These are phyloP conservation scores for Saprolegnia diclina DNA, from an alignment of 352 stramenopile genomes.

Conservation along the genomic window DNA sequence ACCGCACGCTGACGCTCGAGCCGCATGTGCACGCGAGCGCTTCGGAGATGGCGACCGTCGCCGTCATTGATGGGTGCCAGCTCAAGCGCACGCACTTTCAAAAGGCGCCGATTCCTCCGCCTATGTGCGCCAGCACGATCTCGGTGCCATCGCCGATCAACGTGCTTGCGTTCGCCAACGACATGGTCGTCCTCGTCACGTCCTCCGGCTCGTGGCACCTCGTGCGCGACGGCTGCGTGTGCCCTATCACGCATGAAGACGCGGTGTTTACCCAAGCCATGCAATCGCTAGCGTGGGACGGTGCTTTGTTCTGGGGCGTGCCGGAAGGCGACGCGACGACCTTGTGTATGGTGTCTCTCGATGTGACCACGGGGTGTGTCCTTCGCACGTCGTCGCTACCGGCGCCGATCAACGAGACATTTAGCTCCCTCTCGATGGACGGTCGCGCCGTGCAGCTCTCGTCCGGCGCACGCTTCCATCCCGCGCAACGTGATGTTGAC, in stretches of 20 bases:
- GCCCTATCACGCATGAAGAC: background rate
- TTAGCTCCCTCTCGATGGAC: background rate
- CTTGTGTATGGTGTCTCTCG: background rate
- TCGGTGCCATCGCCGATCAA: conserved; percentile 43
- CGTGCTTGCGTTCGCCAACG: conserved; percentile 48
- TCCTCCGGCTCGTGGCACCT: background rate
- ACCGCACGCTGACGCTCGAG: background rate
- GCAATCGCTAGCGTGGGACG: background rate
- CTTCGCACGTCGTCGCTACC: background rate
- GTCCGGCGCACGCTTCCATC: background rate
- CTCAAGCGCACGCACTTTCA: conserved; percentile 66
- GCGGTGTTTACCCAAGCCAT: background rate
- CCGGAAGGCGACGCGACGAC: background rate
- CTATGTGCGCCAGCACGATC: conserved; percentile 45
- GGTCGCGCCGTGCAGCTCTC: background rate
- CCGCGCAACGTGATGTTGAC: background rate
- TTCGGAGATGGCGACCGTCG: conserved; percentile 19
- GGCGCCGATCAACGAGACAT: background rate
- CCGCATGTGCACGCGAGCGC: conserved; percentile 1
- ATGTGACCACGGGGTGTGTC: background rate
- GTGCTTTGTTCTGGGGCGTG: background rate
- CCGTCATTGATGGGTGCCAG: conserved; percentile 51
- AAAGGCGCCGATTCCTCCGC: conserved; percentile 58
- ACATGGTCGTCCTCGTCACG: conserved; percentile 36
- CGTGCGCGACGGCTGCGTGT: background rate